A percentile compares a stretch with the other conserved stretches of the same genome.
Evolutionary conservation across 768 basidiomycete species (phyloP).

Genomic region (Galerina marginata): DNA sequence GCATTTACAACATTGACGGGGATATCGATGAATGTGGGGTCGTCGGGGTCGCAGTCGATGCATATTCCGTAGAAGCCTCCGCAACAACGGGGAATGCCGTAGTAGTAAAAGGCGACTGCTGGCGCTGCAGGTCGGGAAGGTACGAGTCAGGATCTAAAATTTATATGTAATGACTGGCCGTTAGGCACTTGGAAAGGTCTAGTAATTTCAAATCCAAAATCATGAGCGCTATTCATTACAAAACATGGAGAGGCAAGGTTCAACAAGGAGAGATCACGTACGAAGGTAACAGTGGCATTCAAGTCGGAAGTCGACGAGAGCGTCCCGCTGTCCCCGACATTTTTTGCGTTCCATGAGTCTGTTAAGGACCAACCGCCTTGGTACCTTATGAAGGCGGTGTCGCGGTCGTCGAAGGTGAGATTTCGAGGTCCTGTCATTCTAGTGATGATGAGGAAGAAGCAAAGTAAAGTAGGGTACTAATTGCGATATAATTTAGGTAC

Average conservation of each 20-base stretch:
- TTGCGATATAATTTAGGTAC: too few species aligned
- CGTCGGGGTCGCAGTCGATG: slow-evolving; percentile 37
- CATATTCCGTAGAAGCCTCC: slow-evolving; percentile 37
- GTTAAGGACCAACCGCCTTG: slow-evolving; percentile 25
- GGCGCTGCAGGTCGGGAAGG: slow-evolving; percentile 17
- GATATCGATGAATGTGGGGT: slow-evolving; percentile 21
- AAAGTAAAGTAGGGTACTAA: too few species aligned
- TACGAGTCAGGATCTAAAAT: not conserved
- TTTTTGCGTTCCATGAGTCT: slow-evolving; percentile 33
- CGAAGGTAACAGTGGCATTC: slow-evolving; percentile 35
- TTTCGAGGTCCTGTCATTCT: slow-evolving; percentile 16
- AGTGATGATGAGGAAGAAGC: too few species aligned
- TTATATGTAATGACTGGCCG: not conserved
- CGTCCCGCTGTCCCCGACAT: slow-evolving; percentile 31
- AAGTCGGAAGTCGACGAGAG: slow-evolving; percentile 27
- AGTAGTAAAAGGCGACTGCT: slow-evolving; percentile 35
- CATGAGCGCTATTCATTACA: too few species aligned
- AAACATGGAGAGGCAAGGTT: not conserved
- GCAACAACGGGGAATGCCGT: slow-evolving; percentile 32
- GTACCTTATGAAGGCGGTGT: slow-evolving; percentile 25
- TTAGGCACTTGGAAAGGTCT: slow-evolving; percentile 20
- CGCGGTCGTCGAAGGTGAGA: slow-evolving; percentile 31
- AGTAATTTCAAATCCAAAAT: not conserved
- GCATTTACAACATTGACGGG: slow-evolving; percentile 32
- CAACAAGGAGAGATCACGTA: slow-evolving; percentile 15